A percentile compares a stretch with the other conserved stretches of the same genome.
Conservation (phyloP, 2,329 filamentous ascomycete genomes). For the Mariannaea sp. region DNA sequence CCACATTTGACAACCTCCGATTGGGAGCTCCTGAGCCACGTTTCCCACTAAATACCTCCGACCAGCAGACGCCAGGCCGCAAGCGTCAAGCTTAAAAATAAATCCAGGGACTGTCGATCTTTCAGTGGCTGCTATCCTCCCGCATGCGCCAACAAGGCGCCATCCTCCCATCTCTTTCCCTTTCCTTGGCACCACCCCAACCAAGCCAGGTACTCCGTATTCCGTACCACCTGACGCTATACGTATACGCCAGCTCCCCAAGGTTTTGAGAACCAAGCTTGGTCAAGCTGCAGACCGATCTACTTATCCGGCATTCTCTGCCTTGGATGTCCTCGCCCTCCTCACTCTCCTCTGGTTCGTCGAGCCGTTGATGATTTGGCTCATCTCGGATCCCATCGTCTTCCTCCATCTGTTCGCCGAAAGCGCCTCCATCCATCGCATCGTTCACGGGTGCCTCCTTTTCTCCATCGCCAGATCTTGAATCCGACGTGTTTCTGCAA, state of each 20-base stretch:
- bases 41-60: no score
- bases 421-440: not conserved
- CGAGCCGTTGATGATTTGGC: no score
- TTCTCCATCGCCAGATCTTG: constrained; percentile 13
- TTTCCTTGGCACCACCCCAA: no score
- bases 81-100: constrained; percentile 10
- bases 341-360: no score
- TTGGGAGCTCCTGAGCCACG: no score
- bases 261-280: not conserved
- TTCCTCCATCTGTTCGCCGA: not conserved
- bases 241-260: constrained; percentile 4
- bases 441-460: constrained; percentile 8
- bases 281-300: constrained; percentile 2
- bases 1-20: no score
- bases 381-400: no score
- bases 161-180: no score
- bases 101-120: constrained; percentile 16
- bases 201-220: no score
- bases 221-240: not conserved
- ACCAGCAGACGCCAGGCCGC: not conserved
- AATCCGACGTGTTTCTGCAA: constrained; percentile 16
- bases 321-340: not conserved
- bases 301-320: no score
- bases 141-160: constrained; percentile 15
- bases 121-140: constrained; percentile 10